Percentiles rank a stretch among this genome's conserved stretches.
Conservation (phyloP, 345 rosid species). For the Arabidopsis suecica region DNA sequence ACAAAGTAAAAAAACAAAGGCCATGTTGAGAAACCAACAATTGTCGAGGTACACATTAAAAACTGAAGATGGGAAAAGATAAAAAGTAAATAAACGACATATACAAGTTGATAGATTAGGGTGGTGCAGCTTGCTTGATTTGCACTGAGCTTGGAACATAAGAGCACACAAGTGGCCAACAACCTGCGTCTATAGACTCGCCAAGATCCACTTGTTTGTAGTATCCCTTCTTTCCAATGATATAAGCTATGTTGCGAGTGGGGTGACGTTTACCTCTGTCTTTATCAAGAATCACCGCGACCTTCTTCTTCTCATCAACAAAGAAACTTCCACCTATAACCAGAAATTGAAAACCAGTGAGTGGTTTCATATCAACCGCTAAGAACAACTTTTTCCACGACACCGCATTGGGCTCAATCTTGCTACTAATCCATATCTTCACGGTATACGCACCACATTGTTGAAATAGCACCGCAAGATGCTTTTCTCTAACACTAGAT, state of each 20-base stretch:
- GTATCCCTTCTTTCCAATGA: conserved; percentile 13
- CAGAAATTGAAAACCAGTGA: not conserved
- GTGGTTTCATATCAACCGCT: not conserved
- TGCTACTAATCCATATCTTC: conserved; percentile 21
- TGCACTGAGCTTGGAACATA: not conserved
- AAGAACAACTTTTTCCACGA: conserved; percentile 14
- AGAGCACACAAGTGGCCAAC: conserved; percentile 6
- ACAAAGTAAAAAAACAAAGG: not conserved
- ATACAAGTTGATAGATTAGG: not conserved
- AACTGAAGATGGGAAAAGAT: not conserved
- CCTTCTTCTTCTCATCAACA: not conserved
- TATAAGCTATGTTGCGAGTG: conserved; percentile 11
- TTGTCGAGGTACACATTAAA: not conserved
- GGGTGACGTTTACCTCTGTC: not conserved
- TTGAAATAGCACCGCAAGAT: conserved; percentile 8
- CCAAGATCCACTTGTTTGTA: conserved; percentile 14
- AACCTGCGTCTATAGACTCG: not conserved
- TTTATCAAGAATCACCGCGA: not conserved
- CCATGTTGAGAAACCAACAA: not conserved
- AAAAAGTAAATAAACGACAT: no score
- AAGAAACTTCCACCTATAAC: not conserved
- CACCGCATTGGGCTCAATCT: conserved; percentile 22
- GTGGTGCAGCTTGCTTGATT: not conserved
- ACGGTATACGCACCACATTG: not conserved
- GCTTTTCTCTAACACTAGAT: conserved; percentile 21